Conservation (phyloP, 208 protist genomes). For the Borovskyia barvae region DNA sequence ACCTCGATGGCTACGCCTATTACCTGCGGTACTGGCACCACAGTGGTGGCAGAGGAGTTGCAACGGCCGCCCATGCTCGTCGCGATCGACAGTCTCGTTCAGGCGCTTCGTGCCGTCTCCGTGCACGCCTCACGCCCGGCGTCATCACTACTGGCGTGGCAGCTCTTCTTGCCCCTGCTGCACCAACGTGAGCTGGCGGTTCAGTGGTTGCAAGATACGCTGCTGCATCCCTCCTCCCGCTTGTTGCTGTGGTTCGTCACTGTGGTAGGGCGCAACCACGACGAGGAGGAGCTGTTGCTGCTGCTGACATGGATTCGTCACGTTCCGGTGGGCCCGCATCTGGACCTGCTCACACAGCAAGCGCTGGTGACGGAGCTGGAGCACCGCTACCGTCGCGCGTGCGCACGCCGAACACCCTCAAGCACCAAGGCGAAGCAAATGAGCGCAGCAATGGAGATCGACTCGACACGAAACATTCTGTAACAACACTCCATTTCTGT, state of each 20-base stretch:
- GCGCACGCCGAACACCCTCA: neutral
- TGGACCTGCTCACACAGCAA: neutral
- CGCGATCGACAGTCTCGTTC: too few relatives aligned
- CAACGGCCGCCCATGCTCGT: too few relatives aligned
- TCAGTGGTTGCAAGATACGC: constrained; percentile 33
- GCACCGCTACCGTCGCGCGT: neutral
- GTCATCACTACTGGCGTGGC: constrained; percentile 21
- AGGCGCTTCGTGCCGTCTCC: too few relatives aligned
- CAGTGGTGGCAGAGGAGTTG: too few relatives aligned
- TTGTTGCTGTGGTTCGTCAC: constrained; percentile 38
- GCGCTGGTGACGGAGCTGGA: neutral
- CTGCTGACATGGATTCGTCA: constrained; percentile 2
- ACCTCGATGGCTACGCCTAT: too few relatives aligned
- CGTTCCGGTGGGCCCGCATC: constrained; percentile 1
- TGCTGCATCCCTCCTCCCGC: constrained; percentile 16
- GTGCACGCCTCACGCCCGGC: too few relatives aligned
- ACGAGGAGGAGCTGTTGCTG: constrained; percentile 6
- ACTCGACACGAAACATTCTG: too few relatives aligned
- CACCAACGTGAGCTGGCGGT: constrained; percentile 15
- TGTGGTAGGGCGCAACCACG: constrained; percentile 11
- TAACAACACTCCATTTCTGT: too few relatives aligned
- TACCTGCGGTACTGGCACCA: too few relatives aligned
- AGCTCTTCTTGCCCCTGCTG: constrained; percentile 7
- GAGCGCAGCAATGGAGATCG: too few relatives aligned
- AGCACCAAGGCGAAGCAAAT: too few relatives aligned